Evolutionary conservation across 1,284 basidiomycete genomes (phyloP).

Genomic region (Cystobasidium pallidum): DNA sequence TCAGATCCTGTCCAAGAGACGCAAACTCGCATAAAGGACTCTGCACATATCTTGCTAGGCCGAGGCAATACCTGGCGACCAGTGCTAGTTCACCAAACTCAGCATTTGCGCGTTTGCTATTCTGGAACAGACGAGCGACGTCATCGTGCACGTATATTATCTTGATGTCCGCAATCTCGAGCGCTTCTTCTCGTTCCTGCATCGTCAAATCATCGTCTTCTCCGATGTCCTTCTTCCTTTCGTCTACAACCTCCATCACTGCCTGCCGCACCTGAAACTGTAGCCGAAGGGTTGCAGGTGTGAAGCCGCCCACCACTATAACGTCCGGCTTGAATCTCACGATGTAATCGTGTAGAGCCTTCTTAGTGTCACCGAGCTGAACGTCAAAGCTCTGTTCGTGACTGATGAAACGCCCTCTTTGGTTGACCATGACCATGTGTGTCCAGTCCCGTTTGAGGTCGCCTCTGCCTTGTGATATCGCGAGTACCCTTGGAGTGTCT

Average conservation of each 20-base stretch:
- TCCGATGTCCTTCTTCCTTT: constrained; percentile 58
- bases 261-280: constrained; percentile 60
- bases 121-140: constrained; percentile 90
- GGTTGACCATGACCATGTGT: constrained; percentile 80
- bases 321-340: constrained; percentile 76
- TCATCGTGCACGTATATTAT: constrained; percentile 88
- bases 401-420: constrained; percentile 83
- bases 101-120: constrained; percentile 78
- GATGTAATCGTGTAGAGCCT: constrained; percentile 13
- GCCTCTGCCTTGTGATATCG: constrained; percentile 92
- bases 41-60: constrained; percentile 88
- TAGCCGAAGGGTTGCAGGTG: constrained; percentile 50
- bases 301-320: constrained; percentile 78
- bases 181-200: constrained; percentile 22
- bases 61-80: constrained; percentile 91
- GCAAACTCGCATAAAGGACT: constrained; percentile 93
- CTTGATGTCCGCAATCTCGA: constrained; percentile 30
- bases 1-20: constrained; percentile 76
- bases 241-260: constrained; percentile 60
- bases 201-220: constrained; percentile 47
- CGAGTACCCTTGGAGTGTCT: constrained; percentile 72
- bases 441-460: constrained; percentile 90
- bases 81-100: constrained; percentile 82
- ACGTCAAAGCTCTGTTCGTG: constrained; percentile 59
- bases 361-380: constrained; percentile 8